Base-by-base conservation (phyloP, 306 rosid genomes). In the Sphenostylis stenocarpa region DNA sequence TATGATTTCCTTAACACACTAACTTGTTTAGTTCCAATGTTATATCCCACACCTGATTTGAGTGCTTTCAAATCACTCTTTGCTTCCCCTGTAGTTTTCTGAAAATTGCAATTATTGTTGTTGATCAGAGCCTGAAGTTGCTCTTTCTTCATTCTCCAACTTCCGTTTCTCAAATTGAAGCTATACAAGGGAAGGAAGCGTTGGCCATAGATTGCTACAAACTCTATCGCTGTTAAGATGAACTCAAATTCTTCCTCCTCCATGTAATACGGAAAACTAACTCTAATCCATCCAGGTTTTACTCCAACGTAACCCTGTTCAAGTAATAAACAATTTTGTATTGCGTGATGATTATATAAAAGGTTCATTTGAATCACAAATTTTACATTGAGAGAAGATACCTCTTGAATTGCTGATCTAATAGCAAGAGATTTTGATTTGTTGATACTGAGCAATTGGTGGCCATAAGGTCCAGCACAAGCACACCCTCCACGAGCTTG, bases 391-490 rank as follows among this genome's bases (percentile, higher is more conserved):
- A 51, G 57, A 20, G 0, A 8, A 9, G 29, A 48, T 82, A 92
- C 97, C 96, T 87, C 76, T 67, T 67, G 70, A 66, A 88, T 78
- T 61, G 87, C 85, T 51, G 90, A 86, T 84, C 91, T 86, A 75
- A 88, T 79, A 6, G 71, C 86, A 23, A 63, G 88, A 0, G 96
- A 91, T 39, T 68, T 56, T 19, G 67, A 7, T 44, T 88, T 45
- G 68, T 82, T 86, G 72, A 94, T 72, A 16, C 67, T 43, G 69
- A 94, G 98, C 84, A 94, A 84, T 29, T 13, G 1, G 29, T 94
- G 98, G 15, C 89, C 98, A 29, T 91, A 91, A 13, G 96, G 98
- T 29, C 93, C 98, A 13, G 98, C 97, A 72, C 97, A 94, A 34
- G 88, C 90, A 63, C 98, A 91, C 7, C 97, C 96, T 14, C 98